phyloP scores from a whole-genome alignment of 805 yeast species.

The Kurtzmaniella fragi region DNA sequence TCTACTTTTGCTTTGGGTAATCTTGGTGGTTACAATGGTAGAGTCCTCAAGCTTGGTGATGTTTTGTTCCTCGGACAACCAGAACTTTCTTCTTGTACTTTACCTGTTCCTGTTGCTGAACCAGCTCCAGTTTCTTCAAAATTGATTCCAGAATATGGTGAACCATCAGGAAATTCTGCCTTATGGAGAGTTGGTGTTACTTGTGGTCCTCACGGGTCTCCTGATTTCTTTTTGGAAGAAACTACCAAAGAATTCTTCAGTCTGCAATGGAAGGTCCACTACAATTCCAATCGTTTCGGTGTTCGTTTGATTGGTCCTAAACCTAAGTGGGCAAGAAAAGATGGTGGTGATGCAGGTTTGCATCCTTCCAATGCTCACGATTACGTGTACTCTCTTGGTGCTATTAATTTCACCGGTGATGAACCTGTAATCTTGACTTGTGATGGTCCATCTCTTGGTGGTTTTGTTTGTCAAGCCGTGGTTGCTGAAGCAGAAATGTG shows the following conservation, averaged over 20 bases:
- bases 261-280: slow-evolving; percentile 89
- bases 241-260: slow-evolving; percentile 70
- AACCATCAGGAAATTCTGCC: no score
- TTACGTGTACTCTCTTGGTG: slow-evolving; percentile 93
- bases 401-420: slow-evolving; percentile 97
- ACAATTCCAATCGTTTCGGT: slow-evolving; percentile 96
- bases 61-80: slow-evolving; percentile 84
- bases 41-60: slow-evolving; percentile 88
- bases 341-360: slow-evolving; percentile 97
- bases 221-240: slow-evolving; percentile 83
- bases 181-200: slow-evolving; percentile 89
- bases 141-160: slow-evolving; percentile 48
- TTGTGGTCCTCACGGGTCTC: slow-evolving; percentile 97
- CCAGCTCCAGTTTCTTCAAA: slow-evolving; percentile 56
- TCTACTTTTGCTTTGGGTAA: slow-evolving; percentile 93
- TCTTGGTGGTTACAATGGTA: slow-evolving; percentile 92
- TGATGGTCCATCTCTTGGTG: slow-evolving; percentile 97
- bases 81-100: slow-evolving; percentile 54
- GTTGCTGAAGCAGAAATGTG: slow-evolving; percentile 95
- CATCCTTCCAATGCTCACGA: slow-evolving; percentile 99
- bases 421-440: slow-evolving; percentile 96
- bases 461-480: slow-evolving; percentile 92
- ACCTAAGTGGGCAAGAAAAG: slow-evolving; percentile 93
- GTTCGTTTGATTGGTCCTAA: slow-evolving; percentile 92
- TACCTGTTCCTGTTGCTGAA: slow-evolving; percentile 67